Evolutionary conservation across 192 early-diverging fungal genomes (phyloP).

Genomic region (Coemansia sp.): DNA sequence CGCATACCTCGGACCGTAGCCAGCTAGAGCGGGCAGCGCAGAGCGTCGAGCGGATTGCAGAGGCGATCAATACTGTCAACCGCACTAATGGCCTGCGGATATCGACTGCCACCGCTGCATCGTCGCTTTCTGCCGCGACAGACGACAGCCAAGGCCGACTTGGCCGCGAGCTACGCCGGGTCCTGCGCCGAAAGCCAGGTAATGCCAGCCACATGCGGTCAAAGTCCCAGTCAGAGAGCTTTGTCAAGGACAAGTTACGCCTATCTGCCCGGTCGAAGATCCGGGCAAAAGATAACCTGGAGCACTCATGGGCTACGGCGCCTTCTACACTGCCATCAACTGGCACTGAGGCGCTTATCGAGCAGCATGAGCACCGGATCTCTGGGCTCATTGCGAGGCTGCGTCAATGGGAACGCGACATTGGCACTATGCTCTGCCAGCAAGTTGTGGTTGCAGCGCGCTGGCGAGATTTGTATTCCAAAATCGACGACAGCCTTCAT

Average conservation of each 20-base stretch:
- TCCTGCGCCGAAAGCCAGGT: constrained; percentile 34
- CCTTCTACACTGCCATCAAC: constrained; percentile 5
- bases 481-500: not conserved
- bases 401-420: constrained; percentile 31
- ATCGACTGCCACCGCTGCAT: constrained; percentile 17
- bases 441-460: constrained; percentile 30
- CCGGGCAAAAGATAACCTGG: not conserved
- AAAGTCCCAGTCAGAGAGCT: constrained; percentile 19
- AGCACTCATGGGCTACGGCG: not conserved
- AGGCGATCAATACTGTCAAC: constrained; percentile 36
- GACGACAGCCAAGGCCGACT: constrained; percentile 41
- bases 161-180: constrained; percentile 37
- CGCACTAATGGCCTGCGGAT: constrained; percentile 26
- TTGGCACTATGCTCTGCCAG: constrained; percentile 31
- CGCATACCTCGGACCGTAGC: constrained; percentile 29
- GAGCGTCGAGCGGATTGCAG: constrained; percentile 40
- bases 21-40: constrained; percentile 36
- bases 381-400: constrained; percentile 26
- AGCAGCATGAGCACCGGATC: constrained; percentile 40
- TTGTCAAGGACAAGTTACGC: constrained; percentile 12
- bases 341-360: constrained; percentile 32
- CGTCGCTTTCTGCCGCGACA: constrained; percentile 1
- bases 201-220: constrained; percentile 13
- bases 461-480: constrained; percentile 35
- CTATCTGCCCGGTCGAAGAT: constrained; percentile 11